A percentile compares a stretch with the other conserved stretches of the same genome.
phyloP scores from a whole-genome alignment of 768 basidiomycete species.

The Hygrophorus russula region DNA sequence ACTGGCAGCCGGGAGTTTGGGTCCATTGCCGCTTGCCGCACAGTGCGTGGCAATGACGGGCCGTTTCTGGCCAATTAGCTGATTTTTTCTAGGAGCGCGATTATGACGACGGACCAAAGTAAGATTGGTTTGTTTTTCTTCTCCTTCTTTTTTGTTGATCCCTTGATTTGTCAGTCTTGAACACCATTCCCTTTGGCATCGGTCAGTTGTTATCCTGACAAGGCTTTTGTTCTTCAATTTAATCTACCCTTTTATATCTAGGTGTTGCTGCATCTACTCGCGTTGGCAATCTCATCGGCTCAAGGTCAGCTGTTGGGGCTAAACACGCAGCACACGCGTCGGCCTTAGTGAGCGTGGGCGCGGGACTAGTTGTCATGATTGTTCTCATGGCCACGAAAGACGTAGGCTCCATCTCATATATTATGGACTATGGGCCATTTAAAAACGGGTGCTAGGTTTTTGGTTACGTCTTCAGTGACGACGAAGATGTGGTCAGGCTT shows the following conservation, averaged over 20 bases:
- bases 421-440: background rate
- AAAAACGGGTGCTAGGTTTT: constrained; percentile 30
- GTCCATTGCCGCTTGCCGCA: constrained; percentile 55
- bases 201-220: constrained; percentile 27
- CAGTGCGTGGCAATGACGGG: constrained; percentile 38
- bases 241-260: background rate
- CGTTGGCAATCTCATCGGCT: constrained; percentile 64
- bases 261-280: constrained; percentile 58
- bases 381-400: constrained; percentile 44
- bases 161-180: constrained; percentile 36
- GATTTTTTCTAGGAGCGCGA: constrained; percentile 11
- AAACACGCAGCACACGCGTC: constrained; percentile 51
- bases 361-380: constrained; percentile 49
- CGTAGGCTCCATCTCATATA: constrained; percentile 12
- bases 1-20: constrained; percentile 62
- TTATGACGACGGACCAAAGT: constrained; percentile 78
- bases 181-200: constrained; percentile 68
- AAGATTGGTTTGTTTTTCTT: background rate
- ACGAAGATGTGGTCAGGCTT: constrained; percentile 40
- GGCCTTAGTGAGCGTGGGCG: constrained; percentile 50
- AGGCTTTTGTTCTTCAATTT: background rate
- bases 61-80: no score
- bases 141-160: background rate
- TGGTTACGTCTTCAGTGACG: constrained; percentile 62
- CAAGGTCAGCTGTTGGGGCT: constrained; percentile 38